These are phyloP conservation scores for Hortaea werneckii DNA, from an alignment of 2,329 filamentous ascomycete species.

Conservation along the genomic window DNA sequence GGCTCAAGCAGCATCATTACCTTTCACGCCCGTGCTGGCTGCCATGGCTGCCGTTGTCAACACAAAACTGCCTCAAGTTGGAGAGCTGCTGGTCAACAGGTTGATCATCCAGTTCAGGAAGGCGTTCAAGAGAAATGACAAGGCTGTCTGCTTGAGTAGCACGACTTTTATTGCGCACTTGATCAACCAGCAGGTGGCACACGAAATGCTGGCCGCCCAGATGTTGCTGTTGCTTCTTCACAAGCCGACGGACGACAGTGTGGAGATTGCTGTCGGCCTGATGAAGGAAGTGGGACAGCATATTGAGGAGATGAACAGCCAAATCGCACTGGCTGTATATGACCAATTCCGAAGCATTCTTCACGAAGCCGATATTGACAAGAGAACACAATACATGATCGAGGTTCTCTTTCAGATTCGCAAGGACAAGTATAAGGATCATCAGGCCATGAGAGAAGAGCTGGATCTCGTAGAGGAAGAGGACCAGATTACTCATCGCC, in stretches of 20 bases:
- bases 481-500: slow-evolving; percentile 88
- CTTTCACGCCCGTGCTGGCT: slow-evolving; percentile 93
- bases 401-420: slow-evolving; percentile 94
- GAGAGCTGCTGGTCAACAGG: slow-evolving; percentile 77
- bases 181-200: slow-evolving; percentile 89
- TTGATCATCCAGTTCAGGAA: slow-evolving; percentile 90
- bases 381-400: slow-evolving; percentile 98
- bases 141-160: slow-evolving; percentile 84
- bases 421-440: slow-evolving; percentile 94
- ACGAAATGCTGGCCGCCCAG: slow-evolving; percentile 87
- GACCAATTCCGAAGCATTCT: slow-evolving; percentile 93
- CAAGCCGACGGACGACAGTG: slow-evolving; percentile 93
- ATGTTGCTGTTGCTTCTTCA: slow-evolving; percentile 84
- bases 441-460: slow-evolving; percentile 82
- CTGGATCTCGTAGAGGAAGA: slow-evolving; percentile 94
- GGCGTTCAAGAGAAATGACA: slow-evolving; percentile 92
- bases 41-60: slow-evolving; percentile 96
- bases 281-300: slow-evolving; percentile 90
- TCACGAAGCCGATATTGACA: slow-evolving; percentile 94
- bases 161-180: slow-evolving; percentile 93
- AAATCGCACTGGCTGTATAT: slow-evolving; percentile 82
- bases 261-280: slow-evolving; percentile 91
- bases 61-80: slow-evolving; percentile 89
- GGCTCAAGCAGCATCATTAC: slow-evolving; percentile 87
- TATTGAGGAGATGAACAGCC: slow-evolving; percentile 85